Conservation (phyloP, 768 basidiomycete species). For the Neoboletus subvelutipes region DNA sequence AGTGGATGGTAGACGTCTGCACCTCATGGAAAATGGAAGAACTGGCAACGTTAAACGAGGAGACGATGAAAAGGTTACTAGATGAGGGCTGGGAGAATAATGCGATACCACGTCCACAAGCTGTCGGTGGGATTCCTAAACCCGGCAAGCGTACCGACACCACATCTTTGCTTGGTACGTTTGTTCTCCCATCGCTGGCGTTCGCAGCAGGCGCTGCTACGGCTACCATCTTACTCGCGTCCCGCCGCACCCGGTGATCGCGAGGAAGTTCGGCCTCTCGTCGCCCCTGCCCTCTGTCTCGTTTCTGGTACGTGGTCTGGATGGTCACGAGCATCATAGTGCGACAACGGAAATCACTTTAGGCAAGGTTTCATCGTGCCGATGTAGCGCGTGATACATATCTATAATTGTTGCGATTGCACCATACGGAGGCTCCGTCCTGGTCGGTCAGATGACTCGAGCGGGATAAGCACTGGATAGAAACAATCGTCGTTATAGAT, state of each 20-base stretch:
- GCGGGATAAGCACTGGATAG: background rate
- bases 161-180: slow-evolving; percentile 9
- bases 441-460: background rate
- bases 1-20: slow-evolving; percentile 88
- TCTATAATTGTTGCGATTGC: background rate
- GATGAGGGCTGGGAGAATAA: slow-evolving; percentile 85
- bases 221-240: slow-evolving; percentile 32
- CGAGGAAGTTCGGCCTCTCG: background rate
- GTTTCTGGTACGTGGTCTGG: slow-evolving; percentile 10
- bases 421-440: background rate
- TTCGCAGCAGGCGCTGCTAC: slow-evolving; percentile 46
- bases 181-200: slow-evolving; percentile 35
- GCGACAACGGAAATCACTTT: slow-evolving; percentile 1
- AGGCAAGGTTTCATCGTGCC: background rate
- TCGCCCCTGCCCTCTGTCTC: background rate
- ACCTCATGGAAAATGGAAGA: slow-evolving; percentile 85
- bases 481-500: background rate
- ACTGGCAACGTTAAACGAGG: slow-evolving; percentile 67
- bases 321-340: background rate
- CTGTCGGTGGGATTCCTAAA: slow-evolving; percentile 36
- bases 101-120: slow-evolving; percentile 43
- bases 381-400: background rate
- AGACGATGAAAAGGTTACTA: slow-evolving; percentile 61
- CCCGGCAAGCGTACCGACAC: slow-evolving; percentile 4
- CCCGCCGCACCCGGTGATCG: slow-evolving; percentile 35